Base-by-base conservation (phyloP, 768 basidiomycete species). In the Kockovaella imperatae region DNA sequence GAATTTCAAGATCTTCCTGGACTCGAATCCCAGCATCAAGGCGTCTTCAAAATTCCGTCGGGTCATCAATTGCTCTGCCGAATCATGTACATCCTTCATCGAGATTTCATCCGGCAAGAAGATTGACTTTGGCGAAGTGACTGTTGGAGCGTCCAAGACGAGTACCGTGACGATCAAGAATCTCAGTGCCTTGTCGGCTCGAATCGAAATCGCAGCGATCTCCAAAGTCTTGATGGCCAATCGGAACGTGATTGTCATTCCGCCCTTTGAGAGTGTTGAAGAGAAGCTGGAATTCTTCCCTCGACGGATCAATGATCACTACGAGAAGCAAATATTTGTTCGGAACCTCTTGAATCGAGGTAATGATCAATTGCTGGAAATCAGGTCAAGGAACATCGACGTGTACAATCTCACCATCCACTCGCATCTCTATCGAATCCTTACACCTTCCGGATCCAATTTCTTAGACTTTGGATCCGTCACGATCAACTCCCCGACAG, bases 401-500 rank as follows among this genome's bases (percentile, higher is more conserved):
- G 58, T 64, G 25, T 55, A 67, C 35, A 66, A 68, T 42, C 56
- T 70, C 41, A 62, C 67, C 3, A 56, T 68, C 8, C 69, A 70
- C 49, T 68, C 67, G 0, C 69, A 68, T 46, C 55, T 68, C 17
- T 70, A 70, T 45, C 54, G 60, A 3, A 64, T 70, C 42, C 59
- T 67, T 20, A 70, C 69, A 23, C 67, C 69, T 2, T 62, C 64
- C 24, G 69, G 69, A 3, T 49, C 54, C 40, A 70, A 70, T 53
- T 67, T 68, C 51, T 50, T 67, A 23, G 69, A 70, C 35, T 70
- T 70, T 35, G 69, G 67, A 5, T 54, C 52, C 7, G 67, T 68
- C 25, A 47, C 63, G 23, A 57, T 70, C 51, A 67, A 67, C 47
- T 56, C 57, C 1, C 60, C 63, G 4, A 49, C 62, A 10, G 49